These are phyloP conservation scores for Canavalia gladiata DNA, from an alignment of 306 rosid species.

Conservation along the genomic window DNA sequence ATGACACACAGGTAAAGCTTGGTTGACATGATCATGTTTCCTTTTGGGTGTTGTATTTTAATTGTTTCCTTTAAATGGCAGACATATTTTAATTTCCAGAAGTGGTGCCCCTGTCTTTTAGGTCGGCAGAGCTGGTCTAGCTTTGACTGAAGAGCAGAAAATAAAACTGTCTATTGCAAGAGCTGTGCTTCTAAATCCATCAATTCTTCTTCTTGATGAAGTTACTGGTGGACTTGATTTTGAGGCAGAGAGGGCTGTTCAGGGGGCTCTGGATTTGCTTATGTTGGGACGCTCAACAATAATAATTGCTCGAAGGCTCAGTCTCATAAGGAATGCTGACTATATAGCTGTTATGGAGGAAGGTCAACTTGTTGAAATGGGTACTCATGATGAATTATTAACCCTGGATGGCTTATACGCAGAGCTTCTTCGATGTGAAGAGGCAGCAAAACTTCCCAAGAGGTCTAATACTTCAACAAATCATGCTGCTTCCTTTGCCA, in stretches of 20 bases:
- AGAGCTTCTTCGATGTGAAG: constrained; percentile 94
- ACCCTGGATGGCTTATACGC: constrained; percentile 86
- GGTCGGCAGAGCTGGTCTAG: constrained; percentile 95
- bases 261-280: constrained; percentile 91
- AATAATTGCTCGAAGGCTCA: constrained; percentile 97
- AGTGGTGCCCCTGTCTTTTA: constrained; percentile 53
- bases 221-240: constrained; percentile 99
- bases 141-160: constrained; percentile 96
- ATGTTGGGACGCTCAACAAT: constrained; percentile 98
- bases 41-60: neutral
- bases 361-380: constrained; percentile 97
- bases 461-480: constrained; percentile 64
- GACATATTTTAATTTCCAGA: constrained; percentile 25
- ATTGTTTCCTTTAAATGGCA: constrained; percentile 13
- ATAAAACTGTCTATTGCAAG: constrained; percentile 96
- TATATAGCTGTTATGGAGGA: constrained; percentile 99
- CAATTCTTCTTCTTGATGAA: constrained; percentile 95
- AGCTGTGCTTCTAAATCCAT: constrained; percentile 94
- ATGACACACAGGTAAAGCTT: constrained; percentile 85
- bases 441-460: constrained; percentile 98
- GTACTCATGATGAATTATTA: constrained; percentile 92
- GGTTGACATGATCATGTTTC: constrained; percentile 38
- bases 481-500: constrained; percentile 24
- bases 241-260: constrained; percentile 97
- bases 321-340: constrained; percentile 97